A percentile compares a stretch with the other conserved stretches of the same genome.
Conservation (phyloP, 2,329 filamentous ascomycete species). For the Fusarium musae region DNA sequence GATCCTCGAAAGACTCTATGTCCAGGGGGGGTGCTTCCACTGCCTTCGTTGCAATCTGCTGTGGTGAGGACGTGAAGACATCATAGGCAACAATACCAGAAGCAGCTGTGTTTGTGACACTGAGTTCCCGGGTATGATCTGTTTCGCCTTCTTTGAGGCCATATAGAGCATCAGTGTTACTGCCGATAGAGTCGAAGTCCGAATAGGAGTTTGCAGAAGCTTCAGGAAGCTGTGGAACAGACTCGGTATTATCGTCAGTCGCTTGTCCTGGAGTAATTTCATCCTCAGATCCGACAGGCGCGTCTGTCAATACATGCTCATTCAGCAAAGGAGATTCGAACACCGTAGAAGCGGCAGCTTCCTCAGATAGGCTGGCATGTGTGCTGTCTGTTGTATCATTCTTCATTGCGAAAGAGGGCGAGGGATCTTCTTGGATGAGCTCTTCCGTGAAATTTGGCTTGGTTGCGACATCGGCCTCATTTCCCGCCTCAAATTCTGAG, state of each 20-base stretch:
- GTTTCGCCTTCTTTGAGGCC: background rate
- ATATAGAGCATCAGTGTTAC: background rate
- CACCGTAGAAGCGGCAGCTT: background rate
- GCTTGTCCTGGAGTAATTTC: background rate
- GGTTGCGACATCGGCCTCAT: background rate
- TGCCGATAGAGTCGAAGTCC: background rate
- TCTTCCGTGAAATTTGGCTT: conserved; percentile 8
- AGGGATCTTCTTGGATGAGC: conserved; percentile 2
- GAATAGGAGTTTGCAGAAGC: background rate
- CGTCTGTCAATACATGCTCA: conserved; percentile 11
- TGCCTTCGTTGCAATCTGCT: background rate
- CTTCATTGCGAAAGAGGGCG: conserved; percentile 25
- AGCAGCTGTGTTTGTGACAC: background rate
- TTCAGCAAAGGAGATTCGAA: background rate
- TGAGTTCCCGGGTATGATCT: background rate
- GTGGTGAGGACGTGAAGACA: background rate
- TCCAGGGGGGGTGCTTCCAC: background rate
- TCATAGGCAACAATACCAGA: background rate
- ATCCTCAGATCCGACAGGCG: background rate
- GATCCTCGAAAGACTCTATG: background rate
- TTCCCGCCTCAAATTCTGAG: background rate
- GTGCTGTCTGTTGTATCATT: conserved; percentile 18
- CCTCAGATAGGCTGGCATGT: background rate
- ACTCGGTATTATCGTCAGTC: background rate
- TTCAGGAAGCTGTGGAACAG: background rate